Percentiles rank a stretch among this genome's conserved stretches.
Evolutionary conservation across 208 protist species (phyloP).

Genomic region (Acanthamoeba healyi): DNA sequence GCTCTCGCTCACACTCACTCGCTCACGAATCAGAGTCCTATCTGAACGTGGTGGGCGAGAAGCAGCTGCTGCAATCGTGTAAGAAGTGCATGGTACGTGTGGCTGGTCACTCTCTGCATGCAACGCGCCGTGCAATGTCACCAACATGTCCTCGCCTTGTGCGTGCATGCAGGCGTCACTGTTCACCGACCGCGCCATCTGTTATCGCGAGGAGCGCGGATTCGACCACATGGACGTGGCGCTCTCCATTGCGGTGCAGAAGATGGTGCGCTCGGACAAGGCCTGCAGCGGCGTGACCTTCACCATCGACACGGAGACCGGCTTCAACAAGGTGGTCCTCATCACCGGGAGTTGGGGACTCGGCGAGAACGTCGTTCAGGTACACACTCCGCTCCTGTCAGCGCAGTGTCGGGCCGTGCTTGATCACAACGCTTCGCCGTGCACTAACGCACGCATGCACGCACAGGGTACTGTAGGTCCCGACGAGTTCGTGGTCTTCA

Average conservation of each 20-base stretch:
- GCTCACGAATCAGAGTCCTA: slow-evolving; percentile 73
- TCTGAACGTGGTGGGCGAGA: slow-evolving; percentile 79
- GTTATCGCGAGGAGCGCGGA: slow-evolving; percentile 76
- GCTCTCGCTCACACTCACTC: background rate
- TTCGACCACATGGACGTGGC: slow-evolving; percentile 81
- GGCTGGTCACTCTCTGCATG: background rate
- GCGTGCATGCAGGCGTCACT: slow-evolving; percentile 79
- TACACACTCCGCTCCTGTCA: background rate
- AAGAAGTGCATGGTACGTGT: slow-evolving; percentile 75
- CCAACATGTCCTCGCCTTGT: no score
- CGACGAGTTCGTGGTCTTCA: slow-evolving; percentile 82
- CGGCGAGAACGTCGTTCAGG: slow-evolving; percentile 82
- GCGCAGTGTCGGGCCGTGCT: background rate
- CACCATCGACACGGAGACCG: slow-evolving; percentile 83
- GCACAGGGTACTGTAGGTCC: slow-evolving; percentile 77
- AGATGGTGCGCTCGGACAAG: slow-evolving; percentile 77
- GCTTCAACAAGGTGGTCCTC: slow-evolving; percentile 76
- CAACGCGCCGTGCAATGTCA: background rate
- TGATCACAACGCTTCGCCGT: background rate
- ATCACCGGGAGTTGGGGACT: slow-evolving; percentile 81
- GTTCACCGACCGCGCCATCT: slow-evolving; percentile 83
- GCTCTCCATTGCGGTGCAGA: slow-evolving; percentile 79
- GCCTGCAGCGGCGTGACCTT: slow-evolving; percentile 82
- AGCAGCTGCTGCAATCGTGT: slow-evolving; percentile 72
- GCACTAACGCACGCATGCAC: background rate